Evolutionary conservation across 495 filamentous ascomycete species (phyloP), one percentile per base, ranked within the genome.

Genomic region (Hyaloscypha finlandica): DNA sequence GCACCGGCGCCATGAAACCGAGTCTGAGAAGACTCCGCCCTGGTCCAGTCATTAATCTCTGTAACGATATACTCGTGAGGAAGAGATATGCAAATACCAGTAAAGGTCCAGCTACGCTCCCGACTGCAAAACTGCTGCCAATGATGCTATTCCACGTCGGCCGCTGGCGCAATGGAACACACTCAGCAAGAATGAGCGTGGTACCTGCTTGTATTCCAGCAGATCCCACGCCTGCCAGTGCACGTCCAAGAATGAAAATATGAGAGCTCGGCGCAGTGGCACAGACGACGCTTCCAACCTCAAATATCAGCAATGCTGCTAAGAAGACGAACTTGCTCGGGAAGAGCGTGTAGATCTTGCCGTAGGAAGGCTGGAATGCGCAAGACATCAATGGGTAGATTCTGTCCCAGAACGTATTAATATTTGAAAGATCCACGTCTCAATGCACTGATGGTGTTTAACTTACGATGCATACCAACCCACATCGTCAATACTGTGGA

Each of bases 1-100:
- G 67, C 82, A 37, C 89, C 80, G 66, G 87, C 89, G 22, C 64
- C 64, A 67, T n/a, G 64, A 37, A 8, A 29, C 20, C 2, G 8
- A 11, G 8, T 88, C 81, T 2, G 89, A 91, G 59, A 92, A 86
- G n/a, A n/a, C n/a, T n/a, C n/a, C n/a, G n/a, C n/a, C n/a, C n/a
- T n/a, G n/a, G n/a, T 37, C 33, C 33, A 37, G 11, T 37, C 4
- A 37, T 37, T 37, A 37, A 37, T 37, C 11, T 37, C 33, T n/a
- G 33, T 37, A 11, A 11, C 33, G 33, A 4, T 5, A 37, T 37
- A 37, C 33, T 37, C 4, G 33, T n/a, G n/a, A n/a, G n/a, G n/a
- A n/a, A n/a, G n/a, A n/a, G n/a, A n/a, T n/a, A n/a, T n/a, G n/a
- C n/a, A n/a, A n/a, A n/a, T n/a, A n/a, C n/a, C n/a, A n/a, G n/a